A percentile compares a stretch with the other conserved stretches of the same genome.
Conservation (phyloP, 2,329 filamentous ascomycete species). For the Thelonectria olida region DNA sequence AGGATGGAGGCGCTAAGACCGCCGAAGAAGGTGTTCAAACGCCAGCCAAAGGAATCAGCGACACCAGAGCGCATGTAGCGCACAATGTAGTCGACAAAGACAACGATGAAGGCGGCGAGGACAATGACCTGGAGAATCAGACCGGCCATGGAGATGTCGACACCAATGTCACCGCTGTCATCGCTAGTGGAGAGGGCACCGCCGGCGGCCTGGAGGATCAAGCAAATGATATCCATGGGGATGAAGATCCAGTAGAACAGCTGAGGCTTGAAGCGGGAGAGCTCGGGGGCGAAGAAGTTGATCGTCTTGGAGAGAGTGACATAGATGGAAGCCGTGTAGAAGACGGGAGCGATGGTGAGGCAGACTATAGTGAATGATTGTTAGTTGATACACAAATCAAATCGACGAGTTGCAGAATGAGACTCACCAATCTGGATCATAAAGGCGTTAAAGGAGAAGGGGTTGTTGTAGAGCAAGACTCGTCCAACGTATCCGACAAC, state of each 20-base stretch:
- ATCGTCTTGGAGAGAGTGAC: constrained; percentile 63
- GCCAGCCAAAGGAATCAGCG: constrained; percentile 36
- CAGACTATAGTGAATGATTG: constrained; percentile 51
- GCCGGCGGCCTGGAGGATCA: constrained; percentile 65
- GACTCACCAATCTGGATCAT: constrained; percentile 70
- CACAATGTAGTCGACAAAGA: constrained; percentile 61
- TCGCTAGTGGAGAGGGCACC: constrained; percentile 60
- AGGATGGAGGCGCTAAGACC: constrained; percentile 64
- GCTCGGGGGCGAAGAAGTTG: constrained; percentile 48
- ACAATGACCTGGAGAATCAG: constrained; percentile 68
- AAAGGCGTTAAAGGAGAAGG: constrained; percentile 67
- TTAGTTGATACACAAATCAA: no score
- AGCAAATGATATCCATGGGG: constrained; percentile 65
- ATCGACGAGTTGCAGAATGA: no score
- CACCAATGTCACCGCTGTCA: constrained; percentile 50
- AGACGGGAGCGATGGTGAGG: constrained; percentile 60
- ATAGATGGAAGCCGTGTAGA: constrained; percentile 71
- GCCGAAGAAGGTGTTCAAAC: constrained; percentile 57
- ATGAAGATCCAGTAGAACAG: constrained; percentile 61
- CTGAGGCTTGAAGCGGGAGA: constrained; percentile 55
- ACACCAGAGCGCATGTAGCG: constrained; percentile 49
- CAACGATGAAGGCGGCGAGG: constrained; percentile 59
- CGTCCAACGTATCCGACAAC: constrained; percentile 71
- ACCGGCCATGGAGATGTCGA: constrained; percentile 57
- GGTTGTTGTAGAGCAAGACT: constrained; percentile 64